Evolutionary conservation across 2,329 filamentous ascomycete species (phyloP).

Genomic region (Epichloe amarillans): DNA sequence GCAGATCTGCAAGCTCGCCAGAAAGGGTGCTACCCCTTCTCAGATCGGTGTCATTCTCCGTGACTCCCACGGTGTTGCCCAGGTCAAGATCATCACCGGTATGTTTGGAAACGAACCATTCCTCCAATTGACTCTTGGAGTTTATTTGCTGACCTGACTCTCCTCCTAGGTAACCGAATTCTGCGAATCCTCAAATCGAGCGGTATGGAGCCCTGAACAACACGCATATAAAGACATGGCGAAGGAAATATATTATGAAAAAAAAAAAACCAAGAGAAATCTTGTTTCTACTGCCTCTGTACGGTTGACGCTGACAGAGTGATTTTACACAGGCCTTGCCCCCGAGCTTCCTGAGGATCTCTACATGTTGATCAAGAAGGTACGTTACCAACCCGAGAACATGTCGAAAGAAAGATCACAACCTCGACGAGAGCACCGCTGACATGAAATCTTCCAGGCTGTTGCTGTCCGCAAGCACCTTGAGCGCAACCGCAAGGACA

Average conservation of each 20-base stretch:
- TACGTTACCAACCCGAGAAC: conserved; percentile 23
- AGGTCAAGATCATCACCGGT: conserved; percentile 97
- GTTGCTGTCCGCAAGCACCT: conserved; percentile 99
- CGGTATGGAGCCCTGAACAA: conserved; percentile 55
- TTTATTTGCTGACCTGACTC: conserved; percentile 22
- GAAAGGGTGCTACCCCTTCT: conserved; percentile 96
- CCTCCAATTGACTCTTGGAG: neutral
- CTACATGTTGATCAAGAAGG: conserved; percentile 99
- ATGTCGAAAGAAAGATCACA: neutral
- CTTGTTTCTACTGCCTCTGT: conserved; percentile 55
- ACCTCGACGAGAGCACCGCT: neutral
- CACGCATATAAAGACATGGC: conserved; percentile 11
- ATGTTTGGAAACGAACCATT: conserved; percentile 27
- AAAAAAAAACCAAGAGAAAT: conserved; percentile 14
- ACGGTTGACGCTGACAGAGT: conserved; percentile 90
- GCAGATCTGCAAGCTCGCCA: conserved; percentile 97
- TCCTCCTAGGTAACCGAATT: conserved; percentile 90
- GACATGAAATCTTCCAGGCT: conserved; percentile 43
- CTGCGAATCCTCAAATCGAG: conserved; percentile 95
- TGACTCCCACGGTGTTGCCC: conserved; percentile 95
- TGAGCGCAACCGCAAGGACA: conserved; percentile 99
- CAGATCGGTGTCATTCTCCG: conserved; percentile 98
- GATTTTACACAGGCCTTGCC: conserved; percentile 85
- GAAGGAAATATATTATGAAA: conserved; percentile 14
- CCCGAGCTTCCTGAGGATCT: conserved; percentile 98